These are phyloP conservation scores for Calocybe cyanea DNA, from an alignment of 768 basidiomycete genomes.

Conservation along the genomic window DNA sequence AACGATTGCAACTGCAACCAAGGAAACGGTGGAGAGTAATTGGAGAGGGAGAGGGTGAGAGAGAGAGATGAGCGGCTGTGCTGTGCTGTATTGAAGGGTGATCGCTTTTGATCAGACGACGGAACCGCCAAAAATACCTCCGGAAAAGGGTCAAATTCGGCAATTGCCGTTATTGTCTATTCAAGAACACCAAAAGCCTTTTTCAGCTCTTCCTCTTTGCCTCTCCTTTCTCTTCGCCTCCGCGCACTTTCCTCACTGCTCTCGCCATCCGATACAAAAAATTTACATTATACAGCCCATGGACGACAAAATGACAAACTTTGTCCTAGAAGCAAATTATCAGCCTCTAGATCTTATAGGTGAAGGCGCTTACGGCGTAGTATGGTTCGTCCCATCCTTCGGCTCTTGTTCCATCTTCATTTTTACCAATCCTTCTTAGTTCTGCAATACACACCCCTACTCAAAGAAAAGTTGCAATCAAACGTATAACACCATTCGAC, in stretches of 20 bases:
- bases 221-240: not conserved
- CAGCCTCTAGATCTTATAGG: conserved; percentile 82
- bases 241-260: not conserved
- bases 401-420: conserved; percentile 10
- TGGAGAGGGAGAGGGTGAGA: too few species aligned
- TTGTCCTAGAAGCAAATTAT: conserved; percentile 55
- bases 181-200: not conserved
- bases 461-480: conserved; percentile 88
- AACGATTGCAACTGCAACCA: too few species aligned
- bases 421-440: conserved; percentile 26
- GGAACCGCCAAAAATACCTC: too few species aligned
- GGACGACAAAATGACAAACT: conserved; percentile 33
- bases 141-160: not conserved
- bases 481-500: conserved; percentile 93
- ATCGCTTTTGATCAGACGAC: too few species aligned
- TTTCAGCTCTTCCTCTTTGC: not conserved
- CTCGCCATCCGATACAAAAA: not conserved
- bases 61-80: too few species aligned
- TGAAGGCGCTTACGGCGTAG: conserved; percentile 94
- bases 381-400: conserved; percentile 42
- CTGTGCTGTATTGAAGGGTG: too few species aligned
- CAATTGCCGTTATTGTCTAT: conserved; percentile 12
- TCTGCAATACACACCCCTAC: conserved; percentile 78
- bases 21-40: too few species aligned
- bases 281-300: conserved; percentile 1